These are phyloP conservation scores for Solanum tarijense DNA, from an alignment of 257 asterid species.

Conservation along the genomic window DNA sequence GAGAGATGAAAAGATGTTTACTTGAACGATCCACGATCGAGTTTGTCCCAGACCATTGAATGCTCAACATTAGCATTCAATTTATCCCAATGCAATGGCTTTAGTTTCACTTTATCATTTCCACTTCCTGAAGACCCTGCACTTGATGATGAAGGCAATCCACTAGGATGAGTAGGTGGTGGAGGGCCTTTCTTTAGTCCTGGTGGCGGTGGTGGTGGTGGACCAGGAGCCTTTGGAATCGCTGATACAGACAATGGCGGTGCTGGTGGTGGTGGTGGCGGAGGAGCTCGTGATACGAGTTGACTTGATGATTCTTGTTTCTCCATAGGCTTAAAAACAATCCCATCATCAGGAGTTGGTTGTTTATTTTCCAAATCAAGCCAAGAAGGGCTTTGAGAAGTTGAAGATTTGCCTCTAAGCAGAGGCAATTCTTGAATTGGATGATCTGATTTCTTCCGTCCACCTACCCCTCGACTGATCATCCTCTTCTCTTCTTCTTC, in stretches of 20 bases:
- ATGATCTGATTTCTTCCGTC: constrained; percentile 14
- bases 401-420: constrained; percentile 64
- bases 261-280: constrained; percentile 5
- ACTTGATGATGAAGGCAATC: constrained; percentile 2
- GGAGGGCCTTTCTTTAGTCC: constrained; percentile 16
- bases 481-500: constrained; percentile 42
- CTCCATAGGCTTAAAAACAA: constrained; percentile 18
- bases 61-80: constrained; percentile 67
- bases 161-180: constrained; percentile 16
- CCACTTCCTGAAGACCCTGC: constrained; percentile 25
- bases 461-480: constrained; percentile 13
- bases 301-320: constrained; percentile 19
- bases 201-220: constrained; percentile 40
- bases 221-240: constrained; percentile 9
- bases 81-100: constrained; percentile 94
- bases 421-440: constrained; percentile 52
- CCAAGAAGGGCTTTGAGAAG: constrained; percentile 65
- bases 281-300: neutral
- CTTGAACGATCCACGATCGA: constrained; percentile 90
- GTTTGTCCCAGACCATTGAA: constrained; percentile 95
- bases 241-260: neutral
- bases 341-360: neutral
- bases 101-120: constrained; percentile 51
- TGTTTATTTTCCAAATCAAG: constrained; percentile 10
- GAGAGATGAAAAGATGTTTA: constrained; percentile 16